A percentile compares a stretch with the other conserved stretches of the same genome.
Evolutionary conservation across 2,329 filamentous ascomycete genomes (phyloP).

Genomic region (Pezicula carpinea): DNA sequence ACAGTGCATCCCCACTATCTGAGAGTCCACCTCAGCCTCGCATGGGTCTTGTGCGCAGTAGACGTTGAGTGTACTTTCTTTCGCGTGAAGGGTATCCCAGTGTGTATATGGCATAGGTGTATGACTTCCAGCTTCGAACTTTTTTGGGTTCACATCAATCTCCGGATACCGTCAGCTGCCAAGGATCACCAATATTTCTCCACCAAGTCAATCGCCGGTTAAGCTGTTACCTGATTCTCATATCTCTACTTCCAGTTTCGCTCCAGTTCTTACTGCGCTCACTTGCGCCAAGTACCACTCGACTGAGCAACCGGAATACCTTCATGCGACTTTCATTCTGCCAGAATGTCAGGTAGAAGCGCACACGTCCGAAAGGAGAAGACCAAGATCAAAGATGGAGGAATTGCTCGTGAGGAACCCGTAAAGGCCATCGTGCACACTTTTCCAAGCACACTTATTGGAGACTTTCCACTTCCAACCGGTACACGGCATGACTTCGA

Average conservation of each 20-base stretch:
- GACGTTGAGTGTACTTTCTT: too few relatives aligned
- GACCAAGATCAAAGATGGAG: slow-evolving; percentile 35
- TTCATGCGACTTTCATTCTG: too few relatives aligned
- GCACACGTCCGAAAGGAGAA: slow-evolving; percentile 56
- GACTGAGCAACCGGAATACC: too few relatives aligned
- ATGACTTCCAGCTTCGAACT: background rate
- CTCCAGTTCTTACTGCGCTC: too few relatives aligned
- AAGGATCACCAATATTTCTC: background rate
- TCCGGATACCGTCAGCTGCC: background rate
- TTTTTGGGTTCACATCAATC: background rate
- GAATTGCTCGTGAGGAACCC: background rate
- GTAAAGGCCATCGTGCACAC: background rate
- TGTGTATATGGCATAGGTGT: too few relatives aligned
- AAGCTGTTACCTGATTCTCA: too few relatives aligned
- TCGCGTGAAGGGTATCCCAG: too few relatives aligned
- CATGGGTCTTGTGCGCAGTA: too few relatives aligned
- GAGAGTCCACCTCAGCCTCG: too few relatives aligned
- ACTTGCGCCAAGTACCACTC: too few relatives aligned
- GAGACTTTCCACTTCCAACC: slow-evolving; percentile 15
- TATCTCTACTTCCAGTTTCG: too few relatives aligned
- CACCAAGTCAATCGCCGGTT: background rate
- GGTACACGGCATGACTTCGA: slow-evolving; percentile 4
- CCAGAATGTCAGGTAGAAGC: slow-evolving; percentile 52
- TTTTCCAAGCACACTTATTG: background rate
- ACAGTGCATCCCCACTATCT: too few relatives aligned